These are phyloP conservation scores for Botrytis porri DNA, from an alignment of 2,329 filamentous ascomycete genomes.

Conservation along the genomic window DNA sequence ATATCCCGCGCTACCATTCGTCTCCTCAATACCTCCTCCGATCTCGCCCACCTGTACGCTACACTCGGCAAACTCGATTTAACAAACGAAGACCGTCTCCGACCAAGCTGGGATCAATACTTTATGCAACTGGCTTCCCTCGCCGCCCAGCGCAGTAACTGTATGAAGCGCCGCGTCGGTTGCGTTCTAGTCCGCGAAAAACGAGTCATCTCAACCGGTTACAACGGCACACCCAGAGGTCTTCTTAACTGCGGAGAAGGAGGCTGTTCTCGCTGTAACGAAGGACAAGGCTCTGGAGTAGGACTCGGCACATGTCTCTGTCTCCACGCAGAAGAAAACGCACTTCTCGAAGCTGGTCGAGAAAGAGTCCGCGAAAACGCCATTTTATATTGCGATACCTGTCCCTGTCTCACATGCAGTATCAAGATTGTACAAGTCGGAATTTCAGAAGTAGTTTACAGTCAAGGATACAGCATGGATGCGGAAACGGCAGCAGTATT, in stretches of 20 bases:
- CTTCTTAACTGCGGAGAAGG: conserved; percentile 89
- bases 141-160: conserved; percentile 87
- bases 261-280: conserved; percentile 85
- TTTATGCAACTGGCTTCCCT: conserved; percentile 97
- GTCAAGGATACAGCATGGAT: conserved; percentile 93
- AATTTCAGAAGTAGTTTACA: conserved; percentile 93
- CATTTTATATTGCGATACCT: conserved; percentile 92
- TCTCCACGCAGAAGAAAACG: conserved; percentile 98
- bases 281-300: conserved; percentile 64
- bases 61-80: conserved; percentile 75
- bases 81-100: conserved; percentile 71
- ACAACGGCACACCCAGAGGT: conserved; percentile 93
- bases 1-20: conserved; percentile 80
- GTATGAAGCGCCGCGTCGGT: conserved; percentile 96
- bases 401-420: conserved; percentile 93
- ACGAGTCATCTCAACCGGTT: conserved; percentile 90
- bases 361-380: conserved; percentile 81
- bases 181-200: conserved; percentile 86
- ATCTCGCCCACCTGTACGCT: conserved; percentile 66
- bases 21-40: conserved; percentile 78
- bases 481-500: conserved; percentile 78
- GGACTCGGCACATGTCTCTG: conserved; percentile 86
- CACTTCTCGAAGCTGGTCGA: conserved; percentile 86
- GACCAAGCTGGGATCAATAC: conserved; percentile 93
- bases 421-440: conserved; percentile 98